These are phyloP conservation scores for Henckelia pumila DNA, from an alignment of 257 asterid species.

Conservation along the genomic window DNA sequence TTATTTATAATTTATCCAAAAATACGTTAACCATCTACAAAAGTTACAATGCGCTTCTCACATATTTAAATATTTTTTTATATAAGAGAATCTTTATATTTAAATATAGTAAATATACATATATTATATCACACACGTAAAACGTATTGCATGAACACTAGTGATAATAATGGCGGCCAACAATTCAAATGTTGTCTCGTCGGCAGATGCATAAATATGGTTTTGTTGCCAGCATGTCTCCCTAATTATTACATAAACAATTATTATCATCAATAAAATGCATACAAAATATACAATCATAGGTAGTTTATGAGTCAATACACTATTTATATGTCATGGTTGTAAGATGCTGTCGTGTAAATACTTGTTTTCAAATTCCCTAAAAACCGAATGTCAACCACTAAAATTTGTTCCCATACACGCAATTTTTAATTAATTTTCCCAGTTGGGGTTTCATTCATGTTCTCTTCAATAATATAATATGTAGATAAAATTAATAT, in stretches of 20 bases:
- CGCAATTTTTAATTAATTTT: neutral
- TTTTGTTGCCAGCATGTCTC: neutral
- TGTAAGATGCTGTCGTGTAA: neutral
- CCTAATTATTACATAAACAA: neutral
- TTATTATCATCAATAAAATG: neutral
- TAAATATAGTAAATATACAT: too few relatives aligned
- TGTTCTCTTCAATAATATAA: too few relatives aligned
- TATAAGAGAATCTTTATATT: too few relatives aligned
- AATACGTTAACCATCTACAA: too few relatives aligned
- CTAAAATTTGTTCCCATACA: constrained; percentile 15
- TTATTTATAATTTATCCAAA: too few relatives aligned
- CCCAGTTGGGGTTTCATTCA: neutral
- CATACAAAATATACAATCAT: neutral
- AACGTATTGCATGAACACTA: too few relatives aligned
- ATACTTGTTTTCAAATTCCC: neutral
- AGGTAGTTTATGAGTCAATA: neutral
- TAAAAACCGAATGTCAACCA: constrained; percentile 19
- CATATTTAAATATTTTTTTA: too few relatives aligned
- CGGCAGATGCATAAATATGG: neutral
- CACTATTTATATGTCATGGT: neutral
- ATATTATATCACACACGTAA: too few relatives aligned
- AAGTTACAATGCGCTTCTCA: too few relatives aligned
- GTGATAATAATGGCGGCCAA: too few relatives aligned
- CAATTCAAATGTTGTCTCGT: neutral
- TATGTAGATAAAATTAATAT: too few relatives aligned